These are phyloP conservation scores for Eragrostis tef DNA, from an alignment of 202 grass and related monocot species.

Conservation along the genomic window DNA sequence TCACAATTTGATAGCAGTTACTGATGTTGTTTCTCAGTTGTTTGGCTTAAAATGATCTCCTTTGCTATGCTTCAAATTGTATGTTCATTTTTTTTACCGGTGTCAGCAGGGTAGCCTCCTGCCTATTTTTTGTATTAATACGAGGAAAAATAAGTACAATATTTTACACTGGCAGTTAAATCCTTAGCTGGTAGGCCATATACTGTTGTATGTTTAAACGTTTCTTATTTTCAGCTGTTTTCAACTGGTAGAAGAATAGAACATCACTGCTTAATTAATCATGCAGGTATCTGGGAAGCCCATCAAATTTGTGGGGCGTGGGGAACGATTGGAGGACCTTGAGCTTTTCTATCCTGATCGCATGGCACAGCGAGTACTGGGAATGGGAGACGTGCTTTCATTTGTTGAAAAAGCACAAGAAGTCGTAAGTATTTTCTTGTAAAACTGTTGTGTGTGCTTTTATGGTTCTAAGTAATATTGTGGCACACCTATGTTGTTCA, in stretches of 20 bases:
- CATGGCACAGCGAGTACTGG: conserved; percentile 85
- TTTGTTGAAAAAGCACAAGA: conserved; percentile 98
- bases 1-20: not conserved
- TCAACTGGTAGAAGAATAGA: conserved; percentile 6
- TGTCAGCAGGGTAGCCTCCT: not conserved
- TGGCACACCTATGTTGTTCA: conserved; percentile 29
- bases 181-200: not conserved
- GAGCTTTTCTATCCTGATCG: conserved; percentile 93
- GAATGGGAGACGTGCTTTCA: conserved; percentile 97
- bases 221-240: not conserved
- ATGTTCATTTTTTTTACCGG: not conserved
- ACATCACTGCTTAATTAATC: not conserved
- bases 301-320: conserved; percentile 87
- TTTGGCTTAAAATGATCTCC: not conserved
- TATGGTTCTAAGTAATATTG: conserved; percentile 19
- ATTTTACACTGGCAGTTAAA: not conserved
- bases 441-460: conserved; percentile 21
- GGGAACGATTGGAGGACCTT: conserved; percentile 86
- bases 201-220: not conserved
- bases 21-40: not conserved
- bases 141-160: not conserved
- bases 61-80: not conserved
- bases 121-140: not conserved
- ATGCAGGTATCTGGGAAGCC: conserved; percentile 91
- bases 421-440: conserved; percentile 65